Percentiles rank a stretch among this genome's conserved stretches.
Evolutionary conservation across 108 stramenopile genomes (phyloP).

Genomic region (Cyclotella kingstonii): DNA sequence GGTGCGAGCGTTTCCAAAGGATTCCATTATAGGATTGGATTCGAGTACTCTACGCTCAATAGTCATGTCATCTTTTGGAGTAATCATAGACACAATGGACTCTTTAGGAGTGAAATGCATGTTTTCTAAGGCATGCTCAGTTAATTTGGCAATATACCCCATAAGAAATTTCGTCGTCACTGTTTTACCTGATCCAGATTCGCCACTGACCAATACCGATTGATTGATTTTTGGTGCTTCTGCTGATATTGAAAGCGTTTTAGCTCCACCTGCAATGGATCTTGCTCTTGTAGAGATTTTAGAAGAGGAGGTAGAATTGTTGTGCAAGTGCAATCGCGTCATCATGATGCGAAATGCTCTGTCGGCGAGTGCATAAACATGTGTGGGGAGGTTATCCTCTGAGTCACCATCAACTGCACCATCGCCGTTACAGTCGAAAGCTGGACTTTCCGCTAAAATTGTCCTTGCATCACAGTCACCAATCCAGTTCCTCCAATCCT

Average conservation of each 20-base stretch:
- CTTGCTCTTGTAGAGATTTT: neutral
- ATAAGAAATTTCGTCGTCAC: slow-evolving; percentile 71
- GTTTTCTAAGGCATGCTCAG: slow-evolving; percentile 21
- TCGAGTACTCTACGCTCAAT: slow-evolving; percentile 82
- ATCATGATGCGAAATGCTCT: slow-evolving; percentile 72
- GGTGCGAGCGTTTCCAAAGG: slow-evolving; percentile 93
- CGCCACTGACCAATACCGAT: slow-evolving; percentile 59
- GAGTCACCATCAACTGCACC: neutral
- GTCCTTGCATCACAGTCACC: neutral
- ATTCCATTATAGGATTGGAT: slow-evolving; percentile 90
- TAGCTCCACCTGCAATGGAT: neutral
- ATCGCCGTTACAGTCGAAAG: neutral
- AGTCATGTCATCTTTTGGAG: slow-evolving; percentile 9
- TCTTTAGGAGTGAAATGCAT: neutral
- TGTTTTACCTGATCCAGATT: slow-evolving; percentile 69
- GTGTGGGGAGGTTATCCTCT: slow-evolving; percentile 52
- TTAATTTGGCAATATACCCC: slow-evolving; percentile 62
- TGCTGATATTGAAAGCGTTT: neutral
- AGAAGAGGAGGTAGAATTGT: neutral
- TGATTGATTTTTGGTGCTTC: slow-evolving; percentile 28
- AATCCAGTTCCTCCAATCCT: slow-evolving; percentile 1
- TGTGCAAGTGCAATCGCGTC: slow-evolving; percentile 22
- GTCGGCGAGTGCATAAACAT: slow-evolving; percentile 84
- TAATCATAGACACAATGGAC: neutral
- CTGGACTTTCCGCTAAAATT: no score